Percentiles rank a stretch among this genome's conserved stretches.
Conservation (phyloP, 2,329 filamentous ascomycete species). For the Ophioceras dolichostomum region DNA sequence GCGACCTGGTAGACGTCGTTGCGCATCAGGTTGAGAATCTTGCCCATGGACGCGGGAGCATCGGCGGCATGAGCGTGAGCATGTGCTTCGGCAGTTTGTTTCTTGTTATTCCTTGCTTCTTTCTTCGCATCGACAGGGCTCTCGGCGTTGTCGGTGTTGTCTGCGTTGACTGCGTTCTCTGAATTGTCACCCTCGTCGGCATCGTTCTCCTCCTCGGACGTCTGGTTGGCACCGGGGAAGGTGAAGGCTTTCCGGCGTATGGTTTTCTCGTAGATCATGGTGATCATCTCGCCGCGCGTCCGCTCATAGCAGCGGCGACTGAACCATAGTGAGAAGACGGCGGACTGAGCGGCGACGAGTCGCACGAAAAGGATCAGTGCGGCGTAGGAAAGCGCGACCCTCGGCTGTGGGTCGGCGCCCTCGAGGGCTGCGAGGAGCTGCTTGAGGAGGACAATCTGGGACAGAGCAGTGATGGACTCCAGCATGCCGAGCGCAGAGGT, state of each 20-base stretch:
- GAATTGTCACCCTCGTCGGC: conserved; percentile 5
- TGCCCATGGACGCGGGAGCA: conserved; percentile 65
- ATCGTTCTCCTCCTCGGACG: conserved; percentile 13
- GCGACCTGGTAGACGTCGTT: conserved; percentile 73
- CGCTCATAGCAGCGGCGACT: conserved; percentile 75
- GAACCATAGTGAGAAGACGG: conserved; percentile 67
- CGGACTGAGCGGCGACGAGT: conserved; percentile 49
- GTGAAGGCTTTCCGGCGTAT: conserved; percentile 48
- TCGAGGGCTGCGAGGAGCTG: conserved; percentile 57
- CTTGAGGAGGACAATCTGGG: conserved; percentile 59
- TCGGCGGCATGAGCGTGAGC: conserved; percentile 15
- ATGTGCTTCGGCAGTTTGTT: conserved; percentile 2
- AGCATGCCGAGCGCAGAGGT: conserved; percentile 52
- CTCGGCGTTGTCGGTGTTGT: conserved; percentile 5
- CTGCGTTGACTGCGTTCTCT: conserved; percentile 6
- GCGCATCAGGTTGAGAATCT: conserved; percentile 80
- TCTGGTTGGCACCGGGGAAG: conserved; percentile 17
- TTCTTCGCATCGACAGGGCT: neutral
- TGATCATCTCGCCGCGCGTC: conserved; percentile 74
- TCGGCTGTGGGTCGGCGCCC: conserved; percentile 24
- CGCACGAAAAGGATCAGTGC: conserved; percentile 47
- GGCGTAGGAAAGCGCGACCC: conserved; percentile 53
- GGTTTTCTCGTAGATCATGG: conserved; percentile 73
- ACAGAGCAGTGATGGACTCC: conserved; percentile 42
- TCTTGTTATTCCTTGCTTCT: neutral